These are phyloP conservation scores for Trypanosoma mega DNA, from an alignment of 208 protist genomes.

Conservation along the genomic window DNA sequence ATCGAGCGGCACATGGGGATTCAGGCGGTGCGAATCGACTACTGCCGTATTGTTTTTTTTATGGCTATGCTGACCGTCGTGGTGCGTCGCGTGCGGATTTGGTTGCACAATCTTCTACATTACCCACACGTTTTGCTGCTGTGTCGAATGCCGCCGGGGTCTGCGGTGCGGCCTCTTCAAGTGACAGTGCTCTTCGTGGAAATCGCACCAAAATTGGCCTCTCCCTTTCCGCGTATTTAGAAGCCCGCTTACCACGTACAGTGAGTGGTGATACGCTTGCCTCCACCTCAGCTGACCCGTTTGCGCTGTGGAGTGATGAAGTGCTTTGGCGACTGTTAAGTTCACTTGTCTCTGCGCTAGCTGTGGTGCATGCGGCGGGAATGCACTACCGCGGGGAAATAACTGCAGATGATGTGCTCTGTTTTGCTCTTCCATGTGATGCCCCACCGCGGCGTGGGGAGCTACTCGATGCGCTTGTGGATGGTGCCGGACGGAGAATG, in stretches of 20 bases:
- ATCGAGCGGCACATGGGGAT: neutral
- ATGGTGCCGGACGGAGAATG: slow-evolving; percentile 20
- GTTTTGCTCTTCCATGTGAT: slow-evolving; percentile 42
- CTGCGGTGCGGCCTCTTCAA: slow-evolving; percentile 17
- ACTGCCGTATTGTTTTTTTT: slow-evolving; percentile 33
- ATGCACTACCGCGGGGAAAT: slow-evolving; percentile 70
- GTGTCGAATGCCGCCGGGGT: slow-evolving; percentile 24
- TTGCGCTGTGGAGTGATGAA: slow-evolving; percentile 69
- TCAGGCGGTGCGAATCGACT: no score
- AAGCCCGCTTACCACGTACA: slow-evolving; percentile 15
- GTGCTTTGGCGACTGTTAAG: slow-evolving; percentile 72
- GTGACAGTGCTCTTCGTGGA: slow-evolving; percentile 3
- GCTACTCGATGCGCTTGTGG: neutral
- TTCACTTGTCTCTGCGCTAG: slow-evolving; percentile 56
- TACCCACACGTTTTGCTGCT: slow-evolving; percentile 20
- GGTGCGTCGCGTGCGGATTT: neutral
- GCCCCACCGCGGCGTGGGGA: neutral
- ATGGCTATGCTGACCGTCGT: slow-evolving; percentile 12
- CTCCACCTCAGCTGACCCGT: neutral
- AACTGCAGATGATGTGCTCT: slow-evolving; percentile 59
- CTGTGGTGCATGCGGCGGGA: slow-evolving; percentile 56
- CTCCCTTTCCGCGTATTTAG: slow-evolving; percentile 26
- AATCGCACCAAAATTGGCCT: slow-evolving; percentile 22
- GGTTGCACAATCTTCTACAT: neutral
- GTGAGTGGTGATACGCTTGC: neutral